A percentile compares a stretch with the other conserved stretches of the same genome.
phyloP scores from a whole-genome alignment of 2,329 filamentous ascomycete species.

The Metarhizium anisopliae region DNA sequence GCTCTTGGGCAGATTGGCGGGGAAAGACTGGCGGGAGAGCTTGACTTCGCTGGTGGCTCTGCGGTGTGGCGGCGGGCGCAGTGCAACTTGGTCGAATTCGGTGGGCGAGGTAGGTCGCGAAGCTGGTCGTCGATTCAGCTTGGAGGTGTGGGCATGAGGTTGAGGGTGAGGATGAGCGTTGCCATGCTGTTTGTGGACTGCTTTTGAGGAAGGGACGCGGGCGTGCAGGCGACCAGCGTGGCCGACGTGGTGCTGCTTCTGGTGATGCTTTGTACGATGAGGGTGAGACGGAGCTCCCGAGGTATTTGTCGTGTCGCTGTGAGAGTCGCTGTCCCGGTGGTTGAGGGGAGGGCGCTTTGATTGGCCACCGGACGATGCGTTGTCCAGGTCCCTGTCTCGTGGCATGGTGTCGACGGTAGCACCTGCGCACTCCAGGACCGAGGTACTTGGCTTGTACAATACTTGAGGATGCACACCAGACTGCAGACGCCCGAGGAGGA shows the following conservation, averaged over 20 bases:
- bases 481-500: neutral
- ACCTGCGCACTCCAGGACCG: neutral
- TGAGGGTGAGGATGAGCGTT: conserved; percentile 5
- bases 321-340: conserved; percentile 26
- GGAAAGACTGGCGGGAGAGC: conserved; percentile 35
- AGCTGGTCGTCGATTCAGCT: conserved; percentile 33
- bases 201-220: conserved; percentile 44
- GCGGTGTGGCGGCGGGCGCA: conserved; percentile 29
- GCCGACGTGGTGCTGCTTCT: conserved; percentile 27
- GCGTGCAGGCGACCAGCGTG: conserved; percentile 38
- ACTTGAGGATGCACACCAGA: neutral
- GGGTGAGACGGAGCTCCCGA: conserved; percentile 15
- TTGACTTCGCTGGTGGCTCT: conserved; percentile 42
- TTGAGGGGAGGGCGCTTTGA: conserved; percentile 41
- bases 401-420: conserved; percentile 21
- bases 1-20: conserved; percentile 43
- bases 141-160: conserved; percentile 20
- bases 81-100: conserved; percentile 13
- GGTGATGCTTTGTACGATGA: conserved; percentile 21
- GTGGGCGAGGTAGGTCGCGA: conserved; percentile 34
- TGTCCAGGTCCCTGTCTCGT: conserved; percentile 38
- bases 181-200: conserved; percentile 32
- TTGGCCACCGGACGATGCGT: conserved; percentile 41
- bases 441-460: neutral
- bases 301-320: conserved; percentile 20